Evolutionary conservation across 2,329 filamentous ascomycete species (phyloP), one percentile per base, ranked within the genome.

Genomic region (Blastomyces emzantsi): DNA sequence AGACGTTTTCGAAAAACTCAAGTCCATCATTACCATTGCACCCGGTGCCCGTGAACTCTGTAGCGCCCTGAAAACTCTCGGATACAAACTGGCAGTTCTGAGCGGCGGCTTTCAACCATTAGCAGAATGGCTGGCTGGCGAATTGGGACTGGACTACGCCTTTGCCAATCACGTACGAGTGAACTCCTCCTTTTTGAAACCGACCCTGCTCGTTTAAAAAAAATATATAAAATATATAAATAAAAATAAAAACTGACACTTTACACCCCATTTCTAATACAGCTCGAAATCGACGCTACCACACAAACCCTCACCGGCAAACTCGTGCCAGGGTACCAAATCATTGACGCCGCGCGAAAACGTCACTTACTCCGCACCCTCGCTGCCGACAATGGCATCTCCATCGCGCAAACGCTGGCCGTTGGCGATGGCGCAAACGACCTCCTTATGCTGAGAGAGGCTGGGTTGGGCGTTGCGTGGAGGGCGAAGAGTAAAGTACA

Each of bases 81-180:
- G 93, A 8, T 88, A 90, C 76, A 93, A 90, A 77, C 91, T 92
- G 1, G 94, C 92, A 0, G 93, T 99, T 5, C 78, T 97, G 41
- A 96, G 91, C 43, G 94, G 94, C 55, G 94, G 94, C 0, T 99
- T 99, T 77, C 85, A 90, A 67, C 92, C 93, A 0, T 79, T 97
- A 67, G 95, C 94, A 0, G 83, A 86, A 64, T 97, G 92, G 90
- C 83, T 97, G 45, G 92, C 90, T 19, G 81, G 81, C 51, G 82
- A 90, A 71, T 80, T 99, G 33, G 90, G 90, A 17, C 85, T 99
- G 63, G 90, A 97, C 75, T 87, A 96, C 72, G 92, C 90, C 0
- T 86, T 88, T 73, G 94, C 94, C 51, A 99, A 99, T 75, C 87
- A 93, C 70, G 88, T 87, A 75, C 66, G 75, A 70, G 30, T 47